A percentile compares a stretch with the other conserved stretches of the same genome.
These are phyloP conservation scores for Colletotrichum echinochloae DNA, from an alignment of 2,329 filamentous ascomycete genomes.

Conservation along the genomic window DNA sequence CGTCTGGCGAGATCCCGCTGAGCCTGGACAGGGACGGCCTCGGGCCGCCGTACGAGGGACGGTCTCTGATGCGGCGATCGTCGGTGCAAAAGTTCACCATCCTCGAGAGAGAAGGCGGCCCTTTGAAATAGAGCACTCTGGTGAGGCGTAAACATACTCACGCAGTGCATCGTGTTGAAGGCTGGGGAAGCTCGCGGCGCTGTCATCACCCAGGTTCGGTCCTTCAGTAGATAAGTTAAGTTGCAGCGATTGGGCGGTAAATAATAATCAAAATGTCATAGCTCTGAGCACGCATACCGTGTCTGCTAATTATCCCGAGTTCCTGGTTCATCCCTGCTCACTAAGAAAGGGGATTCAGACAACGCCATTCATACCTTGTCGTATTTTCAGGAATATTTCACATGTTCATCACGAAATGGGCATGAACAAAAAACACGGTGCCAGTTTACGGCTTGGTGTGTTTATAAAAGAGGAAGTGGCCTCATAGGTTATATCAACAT, in stretches of 20 bases:
- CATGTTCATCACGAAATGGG: too few species aligned
- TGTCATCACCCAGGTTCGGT: not conserved
- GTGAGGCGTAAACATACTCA: not conserved
- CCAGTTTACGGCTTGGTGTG: too few species aligned
- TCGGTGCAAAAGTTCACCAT: conserved; percentile 32
- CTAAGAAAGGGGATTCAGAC: too few species aligned
- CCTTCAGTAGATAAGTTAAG: conserved; percentile 22
- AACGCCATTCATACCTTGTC: not conserved
- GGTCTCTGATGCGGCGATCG: not conserved
- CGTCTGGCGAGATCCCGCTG: conserved; percentile 32
- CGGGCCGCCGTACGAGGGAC: conserved; percentile 4
- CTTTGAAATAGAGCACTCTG: conserved; percentile 26
- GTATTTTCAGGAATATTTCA: not conserved
- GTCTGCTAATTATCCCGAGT: not conserved
- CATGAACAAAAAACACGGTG: too few species aligned
- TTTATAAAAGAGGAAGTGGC: too few species aligned
- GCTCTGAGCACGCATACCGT: not conserved
- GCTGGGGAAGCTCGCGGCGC: not conserved
- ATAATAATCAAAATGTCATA: conserved; percentile 2
- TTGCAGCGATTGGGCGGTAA: not conserved
- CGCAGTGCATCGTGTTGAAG: not conserved
- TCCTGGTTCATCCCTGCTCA: too few species aligned
- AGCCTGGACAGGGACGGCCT: conserved; percentile 29
- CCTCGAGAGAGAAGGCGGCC: conserved; percentile 15
- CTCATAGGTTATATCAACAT: not conserved